Base-by-base conservation (phyloP, 2,329 filamentous ascomycete genomes). In the Colletotrichum navitas region DNA sequence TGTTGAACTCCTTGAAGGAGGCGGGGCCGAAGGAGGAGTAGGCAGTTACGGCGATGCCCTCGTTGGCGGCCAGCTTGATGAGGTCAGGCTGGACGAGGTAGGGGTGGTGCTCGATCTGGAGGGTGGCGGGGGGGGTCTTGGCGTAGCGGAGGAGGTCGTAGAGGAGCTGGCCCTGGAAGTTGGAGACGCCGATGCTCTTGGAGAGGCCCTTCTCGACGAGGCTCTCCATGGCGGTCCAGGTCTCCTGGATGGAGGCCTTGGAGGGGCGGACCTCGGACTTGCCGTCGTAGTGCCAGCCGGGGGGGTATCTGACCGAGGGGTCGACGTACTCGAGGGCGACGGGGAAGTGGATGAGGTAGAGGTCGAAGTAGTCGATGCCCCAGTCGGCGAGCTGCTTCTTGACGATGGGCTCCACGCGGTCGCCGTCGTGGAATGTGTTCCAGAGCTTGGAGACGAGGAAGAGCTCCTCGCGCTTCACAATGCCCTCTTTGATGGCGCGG, bases 371-470 rank as follows among this genome's bases (percentile, higher is more conserved):
- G 78, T 95, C 94, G 73, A 97, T 81, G 74, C 92, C 91, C 90
- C 93, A 95, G 86, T 95, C 93, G 75, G 90, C 88, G 73, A 95
- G 90, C 84, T 95, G 93, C 79, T 91, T 91, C 81, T 89, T 89
- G 82, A 86, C 88, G 79, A 96, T 94, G 70, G 91, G 90, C 83
- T 92, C 90, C 74, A 95, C 93, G 76, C 88, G 88, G 76, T 95
- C 91, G 76, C 87, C 87, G 78, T 95, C 92, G 86, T 97, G 94
- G 89, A 94, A 97, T 75, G 91, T 91, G 85, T 95, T 94, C 94
- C 94, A 97, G 70, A 97, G 91, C 87, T 97, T 97, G 83, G 92
- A 94, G 75, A 95, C 93, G 79, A 97, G 91, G 89, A 97, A 97
- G 80, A 97, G 92, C 32, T 97, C 94, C 82, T 93, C 90, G 72